These are phyloP conservation scores for Begonia peltatifolia DNA, from an alignment of 306 rosid species.

Conservation along the genomic window DNA sequence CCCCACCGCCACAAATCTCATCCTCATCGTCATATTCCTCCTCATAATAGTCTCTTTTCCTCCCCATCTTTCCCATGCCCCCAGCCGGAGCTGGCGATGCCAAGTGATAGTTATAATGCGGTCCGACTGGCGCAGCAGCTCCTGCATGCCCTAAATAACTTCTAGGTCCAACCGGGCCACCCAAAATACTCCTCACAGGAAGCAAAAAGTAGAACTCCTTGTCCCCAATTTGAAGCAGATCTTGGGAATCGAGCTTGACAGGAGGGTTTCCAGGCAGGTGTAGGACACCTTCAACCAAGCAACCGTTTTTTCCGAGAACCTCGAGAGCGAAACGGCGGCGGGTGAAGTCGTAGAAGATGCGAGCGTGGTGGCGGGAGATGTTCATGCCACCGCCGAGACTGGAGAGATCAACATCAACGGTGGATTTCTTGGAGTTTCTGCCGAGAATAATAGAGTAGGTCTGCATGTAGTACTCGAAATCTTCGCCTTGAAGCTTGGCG, in stretches of 20 bases:
- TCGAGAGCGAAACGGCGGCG: constrained; percentile 97
- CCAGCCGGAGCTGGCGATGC: constrained; percentile 18
- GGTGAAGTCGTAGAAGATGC: constrained; percentile 89
- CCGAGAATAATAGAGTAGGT: constrained; percentile 95
- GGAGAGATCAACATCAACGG: constrained; percentile 91
- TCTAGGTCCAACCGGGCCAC: constrained; percentile 39
- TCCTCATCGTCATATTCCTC: constrained; percentile 76
- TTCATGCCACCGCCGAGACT: constrained; percentile 99
- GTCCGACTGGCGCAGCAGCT: constrained; percentile 7
- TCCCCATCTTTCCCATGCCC: constrained; percentile 45
- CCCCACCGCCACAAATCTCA: constrained; percentile 41
- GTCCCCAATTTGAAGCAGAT: constrained; percentile 92
- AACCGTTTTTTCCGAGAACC: constrained; percentile 89
- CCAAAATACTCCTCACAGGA: constrained; percentile 67
- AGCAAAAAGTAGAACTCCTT: constrained; percentile 82
- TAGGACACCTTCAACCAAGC: constrained; percentile 91
- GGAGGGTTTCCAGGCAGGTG: constrained; percentile 89
- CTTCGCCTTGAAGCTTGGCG: constrained; percentile 96
- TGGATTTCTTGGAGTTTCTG: constrained; percentile 92
- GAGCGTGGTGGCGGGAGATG: constrained; percentile 96
- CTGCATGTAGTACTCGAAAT: constrained; percentile 98
- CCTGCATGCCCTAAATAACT: constrained; percentile 30
- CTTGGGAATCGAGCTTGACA: constrained; percentile 92
- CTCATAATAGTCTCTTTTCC: constrained; percentile 57
- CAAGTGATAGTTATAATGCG: constrained; percentile 45